These are phyloP conservation scores for Porphyrellus sp. DNA, from an alignment of 1,284 basidiomycete species.

Conservation along the genomic window DNA sequence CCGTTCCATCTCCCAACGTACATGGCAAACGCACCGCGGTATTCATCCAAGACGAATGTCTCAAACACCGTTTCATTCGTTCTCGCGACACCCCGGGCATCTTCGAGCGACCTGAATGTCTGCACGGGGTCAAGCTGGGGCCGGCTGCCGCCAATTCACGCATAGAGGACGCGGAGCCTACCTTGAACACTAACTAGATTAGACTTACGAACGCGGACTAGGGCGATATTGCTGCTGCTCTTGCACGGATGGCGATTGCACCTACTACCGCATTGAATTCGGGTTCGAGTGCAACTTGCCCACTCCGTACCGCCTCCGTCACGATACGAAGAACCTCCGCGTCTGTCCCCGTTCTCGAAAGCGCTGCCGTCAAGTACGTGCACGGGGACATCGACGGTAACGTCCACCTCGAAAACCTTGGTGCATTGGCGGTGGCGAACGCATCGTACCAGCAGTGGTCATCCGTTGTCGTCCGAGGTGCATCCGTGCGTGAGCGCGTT, in stretches of 20 bases:
- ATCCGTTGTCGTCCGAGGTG: too few relatives aligned
- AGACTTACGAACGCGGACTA: slow-evolving; percentile 42
- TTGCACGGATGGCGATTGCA: slow-evolving; percentile 53
- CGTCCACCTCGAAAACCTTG: slow-evolving; percentile 62
- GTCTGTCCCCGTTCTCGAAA: slow-evolving; percentile 51
- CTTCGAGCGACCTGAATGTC: slow-evolving; percentile 87
- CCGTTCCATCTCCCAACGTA: not conserved
- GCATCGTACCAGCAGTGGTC: too few relatives aligned
- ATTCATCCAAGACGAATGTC: slow-evolving; percentile 65
- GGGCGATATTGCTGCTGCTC: slow-evolving; percentile 42
- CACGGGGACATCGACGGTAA: slow-evolving; percentile 70
- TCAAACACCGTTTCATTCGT: slow-evolving; percentile 77
- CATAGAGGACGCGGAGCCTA: slow-evolving; percentile 44
- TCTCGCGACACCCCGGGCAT: slow-evolving; percentile 69
- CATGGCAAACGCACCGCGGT: slow-evolving; percentile 23
- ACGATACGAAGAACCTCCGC: slow-evolving; percentile 52
- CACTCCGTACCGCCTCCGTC: slow-evolving; percentile 29
- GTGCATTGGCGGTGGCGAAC: too few relatives aligned
- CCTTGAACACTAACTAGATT: not conserved
- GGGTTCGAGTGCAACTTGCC: slow-evolving; percentile 4
- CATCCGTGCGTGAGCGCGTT: too few relatives aligned
- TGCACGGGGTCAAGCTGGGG: slow-evolving; percentile 78
- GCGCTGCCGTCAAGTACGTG: slow-evolving; percentile 68
- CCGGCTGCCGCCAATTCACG: slow-evolving; percentile 74
- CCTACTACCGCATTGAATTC: not conserved